These are phyloP conservation scores for Domatiomyces catenatus DNA, from an alignment of 2,329 filamentous ascomycete species.

Conservation along the genomic window DNA sequence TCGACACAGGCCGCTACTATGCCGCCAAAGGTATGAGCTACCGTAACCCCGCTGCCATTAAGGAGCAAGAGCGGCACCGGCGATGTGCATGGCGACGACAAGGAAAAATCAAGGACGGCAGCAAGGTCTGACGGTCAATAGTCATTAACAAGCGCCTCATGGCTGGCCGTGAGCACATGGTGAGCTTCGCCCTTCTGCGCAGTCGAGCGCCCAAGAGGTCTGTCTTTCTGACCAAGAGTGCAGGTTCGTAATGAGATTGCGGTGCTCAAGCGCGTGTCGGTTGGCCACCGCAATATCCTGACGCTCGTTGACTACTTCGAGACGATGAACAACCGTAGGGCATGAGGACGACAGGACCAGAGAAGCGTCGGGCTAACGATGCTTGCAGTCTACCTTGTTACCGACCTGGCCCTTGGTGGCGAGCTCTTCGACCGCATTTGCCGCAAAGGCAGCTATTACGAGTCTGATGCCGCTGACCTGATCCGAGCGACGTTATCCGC, in stretches of 20 bases:
- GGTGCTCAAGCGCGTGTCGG: conserved; percentile 91
- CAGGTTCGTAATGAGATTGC: conserved; percentile 96
- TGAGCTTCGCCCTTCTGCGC: conserved; percentile 25
- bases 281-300: conserved; percentile 96
- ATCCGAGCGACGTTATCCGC: conserved; percentile 89
- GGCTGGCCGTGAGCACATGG: conserved; percentile 97
- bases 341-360: not conserved
- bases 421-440: conserved; percentile 98
- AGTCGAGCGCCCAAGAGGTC: not conserved
- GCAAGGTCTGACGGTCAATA: conserved; percentile 3
- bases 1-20: conserved; percentile 94
- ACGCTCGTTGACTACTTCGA: conserved; percentile 98
- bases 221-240: conserved; percentile 6
- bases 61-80: not conserved
- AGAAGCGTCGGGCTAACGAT: not conserved
- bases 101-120: not conserved
- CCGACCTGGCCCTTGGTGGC: conserved; percentile 86
- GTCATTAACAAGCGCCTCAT: conserved; percentile 98
- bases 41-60: not conserved
- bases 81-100: not conserved
- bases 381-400: conserved; percentile 70
- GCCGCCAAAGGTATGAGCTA: conserved; percentile 53
- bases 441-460: conserved; percentile 95
- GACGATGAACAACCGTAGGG: conserved; percentile 86
- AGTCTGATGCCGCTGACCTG: conserved; percentile 87